Percentiles rank a stretch among this genome's conserved stretches.
phyloP scores from a whole-genome alignment of 345 rosid genomes.

The Citrus medica region DNA sequence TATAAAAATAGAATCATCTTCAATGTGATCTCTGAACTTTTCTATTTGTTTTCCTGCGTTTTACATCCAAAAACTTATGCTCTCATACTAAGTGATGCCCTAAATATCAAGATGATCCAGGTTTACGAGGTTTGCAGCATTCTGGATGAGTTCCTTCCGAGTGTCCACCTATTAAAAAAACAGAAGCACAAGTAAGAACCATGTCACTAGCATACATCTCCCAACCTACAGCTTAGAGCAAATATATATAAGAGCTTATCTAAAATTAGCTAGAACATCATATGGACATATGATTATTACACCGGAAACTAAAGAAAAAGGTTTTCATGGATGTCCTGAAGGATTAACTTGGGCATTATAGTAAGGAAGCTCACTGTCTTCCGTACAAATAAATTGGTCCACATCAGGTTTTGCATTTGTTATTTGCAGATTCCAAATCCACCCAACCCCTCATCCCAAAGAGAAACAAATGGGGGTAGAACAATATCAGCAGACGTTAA shows the following conservation, averaged over 20 bases:
- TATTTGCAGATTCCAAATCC: no score
- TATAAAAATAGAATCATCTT: neutral
- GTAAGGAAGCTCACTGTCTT: neutral
- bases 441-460: no score
- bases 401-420: no score
- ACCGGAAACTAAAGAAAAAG: no score
- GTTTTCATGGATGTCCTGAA: neutral
- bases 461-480: no score
- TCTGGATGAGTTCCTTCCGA: conserved; percentile 77
- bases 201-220: neutral
- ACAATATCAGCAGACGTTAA: neutral
- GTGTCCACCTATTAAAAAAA: conserved; percentile 55
- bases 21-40: neutral
- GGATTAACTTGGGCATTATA: neutral
- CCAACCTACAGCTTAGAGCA: neutral
- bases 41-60: neutral
- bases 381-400: no score
- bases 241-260: neutral
- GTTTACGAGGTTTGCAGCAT: conserved; percentile 51
- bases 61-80: neutral
- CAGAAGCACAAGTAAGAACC: neutral
- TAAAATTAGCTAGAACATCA: neutral
- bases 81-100: neutral
- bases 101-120: conserved; percentile 75
- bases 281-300: neutral